phyloP scores from a whole-genome alignment of 768 basidiomycete genomes.

The Lyophyllum semitale region DNA sequence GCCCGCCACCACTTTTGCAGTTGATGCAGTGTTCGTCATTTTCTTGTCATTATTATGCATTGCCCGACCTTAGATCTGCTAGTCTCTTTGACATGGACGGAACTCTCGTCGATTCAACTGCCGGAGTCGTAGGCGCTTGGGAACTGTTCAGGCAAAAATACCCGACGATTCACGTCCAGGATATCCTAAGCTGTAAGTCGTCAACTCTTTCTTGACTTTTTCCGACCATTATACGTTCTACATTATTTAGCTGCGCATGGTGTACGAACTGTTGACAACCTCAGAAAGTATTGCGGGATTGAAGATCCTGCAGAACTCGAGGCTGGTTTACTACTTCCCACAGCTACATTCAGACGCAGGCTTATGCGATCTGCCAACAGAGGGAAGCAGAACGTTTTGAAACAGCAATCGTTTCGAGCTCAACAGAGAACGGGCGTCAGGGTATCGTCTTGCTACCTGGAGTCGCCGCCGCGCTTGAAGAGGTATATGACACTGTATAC shows the following conservation, averaged over 20 bases:
- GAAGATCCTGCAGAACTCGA: constrained; percentile 67
- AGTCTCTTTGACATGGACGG: constrained; percentile 87
- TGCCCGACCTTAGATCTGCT: constrained; percentile 10
- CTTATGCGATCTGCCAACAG: constrained; percentile 32
- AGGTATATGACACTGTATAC: constrained; percentile 37
- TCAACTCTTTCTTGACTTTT: not conserved
- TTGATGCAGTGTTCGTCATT: constrained; percentile 46
- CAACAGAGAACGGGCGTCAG: constrained; percentile 50
- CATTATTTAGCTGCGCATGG: constrained; percentile 68
- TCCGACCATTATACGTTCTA: constrained; percentile 3
- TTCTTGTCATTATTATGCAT: not conserved
- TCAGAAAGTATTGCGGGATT: constrained; percentile 70
- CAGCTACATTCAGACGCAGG: not conserved
- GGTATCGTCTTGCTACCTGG: constrained; percentile 79
- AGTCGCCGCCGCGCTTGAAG: constrained; percentile 56
- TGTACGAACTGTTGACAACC: constrained; percentile 81
- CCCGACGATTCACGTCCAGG: constrained; percentile 58
- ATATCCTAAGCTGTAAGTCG: constrained; percentile 63
- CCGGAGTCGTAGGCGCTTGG: constrained; percentile 85
- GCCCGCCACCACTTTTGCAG: constrained; percentile 33
- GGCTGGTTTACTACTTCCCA: constrained; percentile 37
- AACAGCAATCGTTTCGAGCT: constrained; percentile 67
- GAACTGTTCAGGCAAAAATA: constrained; percentile 72
- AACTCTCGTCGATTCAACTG: constrained; percentile 80
- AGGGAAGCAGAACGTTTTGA: constrained; percentile 80